Evolutionary conservation across 2,329 filamentous ascomycete genomes (phyloP).

Genomic region (Diaporthe humulicola): DNA sequence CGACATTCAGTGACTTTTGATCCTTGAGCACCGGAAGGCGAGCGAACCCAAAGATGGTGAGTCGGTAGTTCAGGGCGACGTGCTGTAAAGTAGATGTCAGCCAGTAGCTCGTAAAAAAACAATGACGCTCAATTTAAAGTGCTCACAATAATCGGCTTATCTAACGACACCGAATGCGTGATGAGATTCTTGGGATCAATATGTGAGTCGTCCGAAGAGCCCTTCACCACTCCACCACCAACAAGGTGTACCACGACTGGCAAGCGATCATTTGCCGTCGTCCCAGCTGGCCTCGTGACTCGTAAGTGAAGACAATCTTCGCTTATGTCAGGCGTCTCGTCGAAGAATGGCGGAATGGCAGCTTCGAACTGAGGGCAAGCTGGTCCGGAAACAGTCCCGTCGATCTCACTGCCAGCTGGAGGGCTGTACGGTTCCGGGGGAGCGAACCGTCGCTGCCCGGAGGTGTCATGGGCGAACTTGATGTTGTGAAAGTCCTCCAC

Average conservation of each 20-base stretch:
- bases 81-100: not conserved
- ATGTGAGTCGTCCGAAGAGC: conserved; percentile 45
- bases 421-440: conserved; percentile 46
- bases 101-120: not conserved
- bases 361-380: conserved; percentile 47
- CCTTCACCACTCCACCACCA: conserved; percentile 47
- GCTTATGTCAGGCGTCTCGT: conserved; percentile 43
- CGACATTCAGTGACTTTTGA: conserved; percentile 46
- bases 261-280: conserved; percentile 39
- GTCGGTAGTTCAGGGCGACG: conserved; percentile 44
- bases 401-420: conserved; percentile 42
- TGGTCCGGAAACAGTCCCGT: conserved; percentile 43
- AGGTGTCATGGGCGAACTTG: conserved; percentile 46
- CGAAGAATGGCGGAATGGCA: conserved; percentile 45
- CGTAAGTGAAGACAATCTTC: conserved; percentile 48
- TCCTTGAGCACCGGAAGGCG: conserved; percentile 44
- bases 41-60: conserved; percentile 51
- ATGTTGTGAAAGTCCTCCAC: conserved; percentile 48
- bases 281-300: conserved; percentile 45
- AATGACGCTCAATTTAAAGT: too few relatives aligned
- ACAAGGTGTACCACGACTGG: conserved; percentile 47
- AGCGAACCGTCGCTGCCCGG: conserved; percentile 45
- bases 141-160: conserved; percentile 44
- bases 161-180: conserved; percentile 38
- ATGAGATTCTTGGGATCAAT: conserved; percentile 44